Conservation (phyloP, 2,329 filamentous ascomycete genomes). For the Monilinia fructicola region DNA sequence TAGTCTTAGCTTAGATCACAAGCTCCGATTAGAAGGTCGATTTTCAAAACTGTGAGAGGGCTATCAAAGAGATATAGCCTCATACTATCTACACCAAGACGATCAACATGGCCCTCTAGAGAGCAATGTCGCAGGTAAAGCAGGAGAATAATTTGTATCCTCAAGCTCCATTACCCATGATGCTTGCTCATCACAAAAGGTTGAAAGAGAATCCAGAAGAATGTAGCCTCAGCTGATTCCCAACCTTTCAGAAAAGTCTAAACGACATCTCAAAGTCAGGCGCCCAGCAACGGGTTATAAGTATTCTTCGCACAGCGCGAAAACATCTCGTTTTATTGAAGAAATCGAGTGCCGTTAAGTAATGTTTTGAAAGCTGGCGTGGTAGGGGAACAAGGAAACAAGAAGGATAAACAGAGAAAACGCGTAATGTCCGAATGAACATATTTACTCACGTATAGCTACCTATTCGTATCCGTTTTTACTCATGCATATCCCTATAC, state of each 20-base stretch:
- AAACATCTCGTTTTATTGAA: constrained; percentile 55
- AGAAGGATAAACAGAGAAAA: not conserved
- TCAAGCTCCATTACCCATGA: not conserved
- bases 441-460: not conserved
- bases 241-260: constrained; percentile 60
- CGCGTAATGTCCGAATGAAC: not conserved
- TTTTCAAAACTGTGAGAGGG: no score
- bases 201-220: constrained; percentile 2
- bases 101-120: no score
- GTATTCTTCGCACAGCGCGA: constrained; percentile 68
- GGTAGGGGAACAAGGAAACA: not conserved
- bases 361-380: constrained; percentile 29
- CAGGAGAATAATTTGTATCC: not conserved
- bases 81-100: not conserved
- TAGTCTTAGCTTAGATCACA: no score
- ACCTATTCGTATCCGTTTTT: no score
- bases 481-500: not conserved
- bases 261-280: constrained; percentile 66
- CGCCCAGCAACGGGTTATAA: constrained; percentile 67
- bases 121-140: no score
- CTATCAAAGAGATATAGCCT: not conserved
- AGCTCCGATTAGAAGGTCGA: no score
- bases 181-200: not conserved
- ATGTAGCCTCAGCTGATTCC: constrained; percentile 75
- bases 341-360: constrained; percentile 26